A percentile compares a stretch with the other conserved stretches of the same genome.
Evolutionary conservation across 2,329 filamentous ascomycete genomes (phyloP).

Genomic region (Rachicladosporium sp.): DNA sequence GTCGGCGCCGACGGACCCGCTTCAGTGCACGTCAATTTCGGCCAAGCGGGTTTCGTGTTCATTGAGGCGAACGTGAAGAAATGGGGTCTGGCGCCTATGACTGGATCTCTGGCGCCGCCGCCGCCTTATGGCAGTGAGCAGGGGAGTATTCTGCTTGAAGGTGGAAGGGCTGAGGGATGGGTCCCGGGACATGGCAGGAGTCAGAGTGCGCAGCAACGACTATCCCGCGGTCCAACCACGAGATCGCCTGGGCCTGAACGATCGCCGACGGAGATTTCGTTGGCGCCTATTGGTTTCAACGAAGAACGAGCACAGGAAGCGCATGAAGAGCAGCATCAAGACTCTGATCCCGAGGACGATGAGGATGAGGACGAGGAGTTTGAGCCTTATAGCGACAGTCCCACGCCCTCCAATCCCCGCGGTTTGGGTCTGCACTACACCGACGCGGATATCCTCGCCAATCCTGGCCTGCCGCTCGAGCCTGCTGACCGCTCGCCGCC

Average conservation of each 20-base stretch:
- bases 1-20: conserved; percentile 93
- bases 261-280: conserved; percentile 75
- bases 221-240: conserved; percentile 48
- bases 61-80: conserved; percentile 99
- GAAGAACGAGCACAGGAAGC: conserved; percentile 4
- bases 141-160: conserved; percentile 86
- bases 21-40: conserved; percentile 91
- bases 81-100: conserved; percentile 94
- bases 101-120: conserved; percentile 83
- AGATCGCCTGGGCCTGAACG: conserved; percentile 80
- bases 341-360: conserved; percentile 7
- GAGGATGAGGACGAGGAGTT: no score
- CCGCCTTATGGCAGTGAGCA: conserved; percentile 95
- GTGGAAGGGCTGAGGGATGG: conserved; percentile 49
- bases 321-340: conserved; percentile 3
- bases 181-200: conserved; percentile 58
- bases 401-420: no score
- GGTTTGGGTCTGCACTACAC: no score
- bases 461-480: no score
- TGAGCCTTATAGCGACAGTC: no score
- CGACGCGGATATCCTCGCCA: no score
- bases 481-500: no score
- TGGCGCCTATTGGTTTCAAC: conserved; percentile 3
- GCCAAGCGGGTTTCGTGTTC: conserved; percentile 95
- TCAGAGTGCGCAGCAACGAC: conserved; percentile 64